phyloP scores from a whole-genome alignment of 2,329 filamentous ascomycete species.

The Cladobotryum protrusum region DNA sequence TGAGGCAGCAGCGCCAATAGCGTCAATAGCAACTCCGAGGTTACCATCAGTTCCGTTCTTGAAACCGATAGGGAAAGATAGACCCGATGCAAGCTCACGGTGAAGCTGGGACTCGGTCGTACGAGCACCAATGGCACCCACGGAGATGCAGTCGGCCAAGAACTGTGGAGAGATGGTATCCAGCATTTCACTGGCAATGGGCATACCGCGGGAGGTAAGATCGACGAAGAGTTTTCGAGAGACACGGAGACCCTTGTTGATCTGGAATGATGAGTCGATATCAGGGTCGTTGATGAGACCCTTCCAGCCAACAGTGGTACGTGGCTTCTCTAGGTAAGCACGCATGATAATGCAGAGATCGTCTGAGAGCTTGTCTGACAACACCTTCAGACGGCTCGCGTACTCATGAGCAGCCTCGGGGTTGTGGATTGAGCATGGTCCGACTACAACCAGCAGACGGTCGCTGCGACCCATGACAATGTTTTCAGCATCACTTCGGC shows the following conservation, averaged over 20 bases:
- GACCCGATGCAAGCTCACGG: constrained; percentile 86
- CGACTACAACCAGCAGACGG: constrained; percentile 88
- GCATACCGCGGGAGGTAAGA: constrained; percentile 79
- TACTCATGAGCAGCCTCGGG: constrained; percentile 84
- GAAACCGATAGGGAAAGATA: constrained; percentile 97
- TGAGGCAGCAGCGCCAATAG: constrained; percentile 79
- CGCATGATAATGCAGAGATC: constrained; percentile 95
- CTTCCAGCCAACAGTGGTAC: constrained; percentile 98
- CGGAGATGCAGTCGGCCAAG: constrained; percentile 89
- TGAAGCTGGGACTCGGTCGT: constrained; percentile 97
- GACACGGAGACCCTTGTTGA: constrained; percentile 94
- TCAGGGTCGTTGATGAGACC: constrained; percentile 98
- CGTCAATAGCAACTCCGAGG: constrained; percentile 86
- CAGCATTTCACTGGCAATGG: constrained; percentile 96
- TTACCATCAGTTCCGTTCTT: constrained; percentile 98
- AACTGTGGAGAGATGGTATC: constrained; percentile 98
- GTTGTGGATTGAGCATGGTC: constrained; percentile 96
- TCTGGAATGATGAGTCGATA: constrained; percentile 94
- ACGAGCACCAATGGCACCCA: constrained; percentile 90
- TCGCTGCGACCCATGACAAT: constrained; percentile 77
- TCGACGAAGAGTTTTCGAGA: constrained; percentile 93
- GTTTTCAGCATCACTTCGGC: constrained; percentile 60
- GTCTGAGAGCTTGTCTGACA: constrained; percentile 71
- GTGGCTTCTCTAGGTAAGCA: constrained; percentile 97
- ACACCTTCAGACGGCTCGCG: constrained; percentile 66